phyloP scores from a whole-genome alignment of 2,329 filamentous ascomycete species.

The Diplocarpon rosae region DNA sequence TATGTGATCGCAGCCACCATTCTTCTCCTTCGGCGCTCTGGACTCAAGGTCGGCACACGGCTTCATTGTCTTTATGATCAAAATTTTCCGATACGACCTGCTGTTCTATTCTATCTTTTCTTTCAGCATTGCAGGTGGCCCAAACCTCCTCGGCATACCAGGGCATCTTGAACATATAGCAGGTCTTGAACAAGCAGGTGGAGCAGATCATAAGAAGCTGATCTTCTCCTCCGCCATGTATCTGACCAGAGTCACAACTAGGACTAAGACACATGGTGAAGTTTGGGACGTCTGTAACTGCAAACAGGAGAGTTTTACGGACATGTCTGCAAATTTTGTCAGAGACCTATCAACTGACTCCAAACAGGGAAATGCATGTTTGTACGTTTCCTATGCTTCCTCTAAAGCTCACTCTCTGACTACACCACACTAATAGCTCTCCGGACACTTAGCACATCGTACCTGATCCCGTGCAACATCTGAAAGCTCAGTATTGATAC shows the following conservation, averaged over 20 bases:
- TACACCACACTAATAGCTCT: slow-evolving; percentile 33
- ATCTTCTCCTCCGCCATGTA: slow-evolving; percentile 33
- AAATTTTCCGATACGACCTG: slow-evolving; percentile 6
- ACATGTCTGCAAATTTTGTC: slow-evolving; percentile 30
- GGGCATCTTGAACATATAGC: slow-evolving; percentile 30
- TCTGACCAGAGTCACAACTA: slow-evolving; percentile 40
- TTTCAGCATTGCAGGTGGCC: slow-evolving; percentile 30
- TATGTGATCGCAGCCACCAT: slow-evolving; percentile 15
- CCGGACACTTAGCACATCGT: slow-evolving; percentile 41
- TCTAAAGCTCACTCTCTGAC: slow-evolving; percentile 35
- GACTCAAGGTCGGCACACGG: slow-evolving; percentile 7
- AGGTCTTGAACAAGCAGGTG: slow-evolving; percentile 32
- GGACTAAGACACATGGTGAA: slow-evolving; percentile 43
- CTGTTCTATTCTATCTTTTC: slow-evolving; percentile 4
- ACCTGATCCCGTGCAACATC: slow-evolving; percentile 33
- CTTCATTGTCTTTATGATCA: slow-evolving; percentile 2
- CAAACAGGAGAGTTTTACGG: slow-evolving; percentile 32
- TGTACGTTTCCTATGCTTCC: slow-evolving; percentile 34
- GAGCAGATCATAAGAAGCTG: slow-evolving; percentile 34
- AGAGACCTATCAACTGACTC: background rate
- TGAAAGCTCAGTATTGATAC: slow-evolving; percentile 10
- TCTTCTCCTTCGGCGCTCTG: slow-evolving; percentile 5
- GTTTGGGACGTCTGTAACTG: slow-evolving; percentile 32
- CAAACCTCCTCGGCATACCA: slow-evolving; percentile 25
- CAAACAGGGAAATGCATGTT: background rate